Evolutionary conservation across 2,329 filamentous ascomycete species (phyloP).

Genomic region (Aureobasidium sp.): DNA sequence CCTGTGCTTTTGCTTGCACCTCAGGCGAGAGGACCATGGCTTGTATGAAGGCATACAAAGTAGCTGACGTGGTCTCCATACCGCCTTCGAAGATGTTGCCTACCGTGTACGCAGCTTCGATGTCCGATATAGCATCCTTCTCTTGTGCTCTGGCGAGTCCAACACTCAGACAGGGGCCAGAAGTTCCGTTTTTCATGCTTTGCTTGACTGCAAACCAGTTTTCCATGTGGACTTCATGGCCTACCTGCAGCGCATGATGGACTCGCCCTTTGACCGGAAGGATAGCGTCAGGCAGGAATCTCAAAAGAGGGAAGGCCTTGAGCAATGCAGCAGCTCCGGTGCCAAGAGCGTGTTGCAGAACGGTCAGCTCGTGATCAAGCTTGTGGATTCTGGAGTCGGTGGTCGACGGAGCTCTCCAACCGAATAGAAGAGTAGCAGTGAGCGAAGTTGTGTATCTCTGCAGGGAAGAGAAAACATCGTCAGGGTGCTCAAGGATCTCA

Average conservation of each 20-base stretch:
- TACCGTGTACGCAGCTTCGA: constrained; percentile 27
- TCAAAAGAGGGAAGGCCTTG: constrained; percentile 40
- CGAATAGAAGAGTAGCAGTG: constrained; percentile 44
- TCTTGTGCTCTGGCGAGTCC: constrained; percentile 21
- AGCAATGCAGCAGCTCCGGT: constrained; percentile 37
- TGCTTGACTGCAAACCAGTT: neutral
- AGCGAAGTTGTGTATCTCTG: constrained; percentile 42
- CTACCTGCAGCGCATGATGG: neutral
- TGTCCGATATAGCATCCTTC: constrained; percentile 20
- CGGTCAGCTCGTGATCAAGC: constrained; percentile 36
- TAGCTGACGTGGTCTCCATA: constrained; percentile 32
- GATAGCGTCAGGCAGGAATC: constrained; percentile 35
- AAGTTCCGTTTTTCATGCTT: neutral
- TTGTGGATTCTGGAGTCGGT: constrained; percentile 37
- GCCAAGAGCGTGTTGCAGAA: constrained; percentile 35
- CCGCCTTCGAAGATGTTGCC: constrained; percentile 32
- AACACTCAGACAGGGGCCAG: constrained; percentile 8
- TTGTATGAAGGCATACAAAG: constrained; percentile 30
- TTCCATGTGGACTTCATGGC: neutral
- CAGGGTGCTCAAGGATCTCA: constrained; percentile 39
- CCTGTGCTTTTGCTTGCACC: constrained; percentile 16
- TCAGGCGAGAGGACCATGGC: constrained; percentile 22
- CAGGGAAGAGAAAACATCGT: constrained; percentile 37
- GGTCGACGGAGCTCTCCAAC: constrained; percentile 31
- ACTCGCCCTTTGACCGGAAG: constrained; percentile 18